phyloP scores from a whole-genome alignment of 495 filamentous ascomycete species.

The Penicillium longicatenatum region DNA sequence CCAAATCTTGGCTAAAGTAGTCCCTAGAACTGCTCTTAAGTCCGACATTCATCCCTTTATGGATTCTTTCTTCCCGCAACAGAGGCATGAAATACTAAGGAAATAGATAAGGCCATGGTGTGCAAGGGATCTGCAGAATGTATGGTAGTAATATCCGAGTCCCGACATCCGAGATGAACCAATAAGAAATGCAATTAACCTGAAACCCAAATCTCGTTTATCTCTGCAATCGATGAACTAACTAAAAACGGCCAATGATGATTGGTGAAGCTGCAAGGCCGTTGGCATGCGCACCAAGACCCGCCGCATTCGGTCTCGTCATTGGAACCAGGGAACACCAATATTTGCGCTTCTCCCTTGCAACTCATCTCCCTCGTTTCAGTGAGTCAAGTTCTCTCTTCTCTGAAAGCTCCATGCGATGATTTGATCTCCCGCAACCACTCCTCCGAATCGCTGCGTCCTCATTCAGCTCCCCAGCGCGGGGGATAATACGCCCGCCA shows the following conservation, averaged over 20 bases:
- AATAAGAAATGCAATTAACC: not conserved
- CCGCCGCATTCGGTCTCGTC: constrained; percentile 48
- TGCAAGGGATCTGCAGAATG: not conserved
- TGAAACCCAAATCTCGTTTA: constrained; percentile 4
- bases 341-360: constrained; percentile 2
- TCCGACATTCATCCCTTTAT: no score
- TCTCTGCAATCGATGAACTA: constrained; percentile 1
- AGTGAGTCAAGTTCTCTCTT: not conserved
- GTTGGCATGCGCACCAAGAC: constrained; percentile 50
- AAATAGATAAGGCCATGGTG: no score
- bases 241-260: not conserved
- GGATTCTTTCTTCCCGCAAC: no score
- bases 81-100: no score
- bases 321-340: not conserved
- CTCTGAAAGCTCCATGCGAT: constrained; percentile 11
- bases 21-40: no score
- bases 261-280: not conserved
- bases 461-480: constrained; percentile 19
- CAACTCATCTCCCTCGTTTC: not conserved
- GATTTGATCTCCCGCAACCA: constrained; percentile 15
- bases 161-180: not conserved
- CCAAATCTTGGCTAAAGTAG: no score
- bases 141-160: not conserved
- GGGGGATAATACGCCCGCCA: constrained; percentile 41
- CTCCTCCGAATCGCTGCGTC: not conserved